Percentiles rank a stretch among this genome's conserved stretches.
Evolutionary conservation across 1,284 basidiomycete species (phyloP).

Genomic region (Cryptococcus amylolentus): DNA sequence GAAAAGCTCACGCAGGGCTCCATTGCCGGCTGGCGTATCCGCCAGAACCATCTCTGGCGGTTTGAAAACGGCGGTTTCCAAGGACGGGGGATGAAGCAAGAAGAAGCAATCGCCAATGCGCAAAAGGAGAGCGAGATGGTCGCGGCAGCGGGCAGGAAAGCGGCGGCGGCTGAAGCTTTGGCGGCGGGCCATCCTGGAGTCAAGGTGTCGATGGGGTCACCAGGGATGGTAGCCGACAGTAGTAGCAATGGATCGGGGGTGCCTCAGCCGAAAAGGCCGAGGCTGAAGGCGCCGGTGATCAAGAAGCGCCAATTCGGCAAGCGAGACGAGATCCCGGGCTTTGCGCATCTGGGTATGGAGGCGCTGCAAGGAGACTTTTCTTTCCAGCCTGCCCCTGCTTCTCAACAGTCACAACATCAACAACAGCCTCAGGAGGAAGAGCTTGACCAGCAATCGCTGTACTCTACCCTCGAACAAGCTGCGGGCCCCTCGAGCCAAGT

Average conservation of each 20-base stretch:
- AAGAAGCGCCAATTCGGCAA: not conserved
- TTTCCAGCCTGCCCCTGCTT: not conserved
- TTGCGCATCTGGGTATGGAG: not conserved
- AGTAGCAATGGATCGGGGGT: slow-evolving; percentile 15
- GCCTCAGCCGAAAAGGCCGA: slow-evolving; percentile 18
- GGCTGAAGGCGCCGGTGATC: not conserved
- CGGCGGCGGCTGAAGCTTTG: slow-evolving; percentile 42
- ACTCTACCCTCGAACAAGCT: slow-evolving; percentile 5
- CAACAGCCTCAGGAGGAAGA: slow-evolving; percentile 1
- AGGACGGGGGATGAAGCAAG: slow-evolving; percentile 48
- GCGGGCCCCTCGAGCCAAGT: slow-evolving; percentile 10
- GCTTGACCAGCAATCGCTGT: slow-evolving; percentile 2
- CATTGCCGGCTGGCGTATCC: slow-evolving; percentile 46
- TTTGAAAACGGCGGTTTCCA: slow-evolving; percentile 48
- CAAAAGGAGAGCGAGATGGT: slow-evolving; percentile 41
- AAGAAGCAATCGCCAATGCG: slow-evolving; percentile 41
- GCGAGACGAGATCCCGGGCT: not conserved
- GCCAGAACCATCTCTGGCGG: slow-evolving; percentile 47
- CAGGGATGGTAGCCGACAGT: slow-evolving; percentile 11
- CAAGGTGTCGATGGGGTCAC: slow-evolving; percentile 38
- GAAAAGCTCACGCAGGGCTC: slow-evolving; percentile 47
- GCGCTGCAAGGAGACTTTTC: not conserved
- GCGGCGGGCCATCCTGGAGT: slow-evolving; percentile 46
- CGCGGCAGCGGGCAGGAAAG: slow-evolving; percentile 41
- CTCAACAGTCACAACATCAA: not conserved